Percentiles rank a stretch among this genome's conserved stretches.
phyloP scores from a whole-genome alignment of 2,329 filamentous ascomycete species.

The Penicillium sp. region DNA sequence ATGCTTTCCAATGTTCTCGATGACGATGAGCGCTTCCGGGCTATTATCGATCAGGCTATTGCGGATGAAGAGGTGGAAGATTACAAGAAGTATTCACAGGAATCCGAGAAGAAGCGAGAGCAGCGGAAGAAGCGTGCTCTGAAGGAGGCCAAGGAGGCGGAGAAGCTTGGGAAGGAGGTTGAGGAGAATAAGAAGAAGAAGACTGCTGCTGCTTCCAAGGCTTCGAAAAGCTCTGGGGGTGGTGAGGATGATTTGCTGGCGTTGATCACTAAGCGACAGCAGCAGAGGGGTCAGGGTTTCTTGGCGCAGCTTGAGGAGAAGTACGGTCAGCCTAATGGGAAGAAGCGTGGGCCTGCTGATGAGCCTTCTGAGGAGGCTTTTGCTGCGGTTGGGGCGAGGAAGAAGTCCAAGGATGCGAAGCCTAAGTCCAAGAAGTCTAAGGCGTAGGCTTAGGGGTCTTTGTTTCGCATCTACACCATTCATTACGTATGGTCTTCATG shows the following conservation, averaged over 20 bases:
- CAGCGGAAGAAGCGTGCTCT: conserved; percentile 62
- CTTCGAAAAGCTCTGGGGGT: conserved; percentile 31
- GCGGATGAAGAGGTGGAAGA: conserved; percentile 64
- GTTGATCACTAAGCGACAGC: conserved; percentile 71
- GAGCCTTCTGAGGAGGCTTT: conserved; percentile 67
- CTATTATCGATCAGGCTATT: conserved; percentile 81
- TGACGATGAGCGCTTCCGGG: conserved; percentile 82
- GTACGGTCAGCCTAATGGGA: conserved; percentile 57
- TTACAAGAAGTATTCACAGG: conserved; percentile 70
- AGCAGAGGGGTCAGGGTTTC: conserved; percentile 62
- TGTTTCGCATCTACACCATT: not conserved
- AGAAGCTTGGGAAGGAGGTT: conserved; percentile 72
- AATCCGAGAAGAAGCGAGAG: conserved; percentile 66
- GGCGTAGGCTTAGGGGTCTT: conserved; percentile 7
- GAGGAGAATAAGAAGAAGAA: conserved; percentile 72
- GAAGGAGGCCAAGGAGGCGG: conserved; percentile 71
- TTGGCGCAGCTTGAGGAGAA: conserved; percentile 76
- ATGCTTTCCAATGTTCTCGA: conserved; percentile 83
- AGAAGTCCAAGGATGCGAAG: conserved; percentile 42
- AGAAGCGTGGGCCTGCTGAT: conserved; percentile 47
- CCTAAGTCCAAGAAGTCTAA: conserved; percentile 31
- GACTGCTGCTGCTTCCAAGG: conserved; percentile 30
- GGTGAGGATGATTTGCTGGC: conserved; percentile 61
- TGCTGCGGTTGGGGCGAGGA: conserved; percentile 40
- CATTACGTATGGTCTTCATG: not conserved